Percentiles rank a stretch among this genome's conserved stretches.
These are phyloP conservation scores for Cucurbita argyrosperma DNA, from an alignment of 306 rosid genomes.

Conservation along the genomic window DNA sequence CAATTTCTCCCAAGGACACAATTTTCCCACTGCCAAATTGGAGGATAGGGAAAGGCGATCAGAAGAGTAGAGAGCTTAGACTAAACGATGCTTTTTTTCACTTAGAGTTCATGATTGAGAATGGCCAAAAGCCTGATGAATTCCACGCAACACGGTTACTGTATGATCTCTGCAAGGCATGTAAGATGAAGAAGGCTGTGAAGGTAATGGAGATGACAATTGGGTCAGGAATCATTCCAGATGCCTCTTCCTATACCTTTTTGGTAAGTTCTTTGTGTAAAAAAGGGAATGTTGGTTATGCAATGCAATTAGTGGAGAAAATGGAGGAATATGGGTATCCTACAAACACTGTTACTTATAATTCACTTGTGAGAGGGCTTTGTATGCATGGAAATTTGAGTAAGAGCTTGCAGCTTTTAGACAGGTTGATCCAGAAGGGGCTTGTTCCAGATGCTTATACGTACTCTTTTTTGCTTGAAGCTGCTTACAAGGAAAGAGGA, in stretches of 20 bases:
- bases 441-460: conserved; percentile 71
- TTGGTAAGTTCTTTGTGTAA: conserved; percentile 64
- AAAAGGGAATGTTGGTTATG: conserved; percentile 75
- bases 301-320: conserved; percentile 77
- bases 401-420: conserved; percentile 59
- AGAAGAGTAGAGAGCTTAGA: conserved; percentile 33
- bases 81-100: conserved; percentile 52
- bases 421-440: conserved; percentile 54
- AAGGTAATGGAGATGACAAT: conserved; percentile 73
- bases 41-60: conserved; percentile 46
- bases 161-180: conserved; percentile 66
- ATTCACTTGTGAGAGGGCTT: conserved; percentile 64
- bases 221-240: conserved; percentile 55
- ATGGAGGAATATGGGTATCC: conserved; percentile 64
- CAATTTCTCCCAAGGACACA: conserved; percentile 47
- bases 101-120: conserved; percentile 46
- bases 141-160: conserved; percentile 64
- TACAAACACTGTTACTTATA: conserved; percentile 50
- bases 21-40: conserved; percentile 54
- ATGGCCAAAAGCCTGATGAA: conserved; percentile 66
- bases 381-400: conserved; percentile 61
- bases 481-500: conserved; percentile 81
- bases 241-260: conserved; percentile 49
- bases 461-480: conserved; percentile 62
- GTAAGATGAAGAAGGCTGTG: conserved; percentile 50